A percentile compares a stretch with the other conserved stretches of the same genome.
phyloP scores from a whole-genome alignment of 2,329 filamentous ascomycete genomes.

The Coniosporium tulheliwenetii region DNA sequence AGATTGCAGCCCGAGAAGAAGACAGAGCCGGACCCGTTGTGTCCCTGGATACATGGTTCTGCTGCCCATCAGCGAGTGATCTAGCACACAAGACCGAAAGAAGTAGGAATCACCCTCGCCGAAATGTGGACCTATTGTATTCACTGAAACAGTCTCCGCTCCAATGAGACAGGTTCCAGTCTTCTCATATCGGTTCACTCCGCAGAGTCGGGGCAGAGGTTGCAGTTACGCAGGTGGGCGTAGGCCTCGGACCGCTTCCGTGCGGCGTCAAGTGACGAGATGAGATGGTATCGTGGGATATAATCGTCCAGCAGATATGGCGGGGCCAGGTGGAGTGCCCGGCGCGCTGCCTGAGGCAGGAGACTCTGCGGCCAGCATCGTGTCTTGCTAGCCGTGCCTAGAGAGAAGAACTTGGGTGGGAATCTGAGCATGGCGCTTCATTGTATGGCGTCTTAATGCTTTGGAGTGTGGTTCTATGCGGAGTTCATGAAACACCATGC shows the following conservation, averaged over 20 bases:
- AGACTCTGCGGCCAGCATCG: too few species aligned
- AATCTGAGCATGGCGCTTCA: too few species aligned
- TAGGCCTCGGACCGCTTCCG: slow-evolving; percentile 62
- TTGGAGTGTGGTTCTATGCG: too few species aligned
- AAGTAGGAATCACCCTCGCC: slow-evolving; percentile 43
- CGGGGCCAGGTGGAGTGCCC: slow-evolving; percentile 36
- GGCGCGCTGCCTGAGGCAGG: slow-evolving; percentile 3
- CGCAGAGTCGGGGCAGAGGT: slow-evolving; percentile 66
- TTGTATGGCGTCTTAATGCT: too few species aligned
- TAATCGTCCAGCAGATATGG: slow-evolving; percentile 61
- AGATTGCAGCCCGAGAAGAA: slow-evolving; percentile 70
- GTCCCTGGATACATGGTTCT: slow-evolving; percentile 69
- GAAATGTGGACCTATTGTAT: slow-evolving; percentile 74
- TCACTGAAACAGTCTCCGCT: slow-evolving; percentile 58
- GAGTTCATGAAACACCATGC: too few species aligned
- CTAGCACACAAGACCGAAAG: neutral
- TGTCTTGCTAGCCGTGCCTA: too few species aligned
- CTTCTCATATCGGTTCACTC: slow-evolving; percentile 66
- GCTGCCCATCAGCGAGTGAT: neutral
- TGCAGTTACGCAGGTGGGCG: slow-evolving; percentile 62
- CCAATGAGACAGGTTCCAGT: slow-evolving; percentile 69
- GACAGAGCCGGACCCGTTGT: slow-evolving; percentile 63
- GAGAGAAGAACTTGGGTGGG: too few species aligned
- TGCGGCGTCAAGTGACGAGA: slow-evolving; percentile 52
- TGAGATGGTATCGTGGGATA: slow-evolving; percentile 52